Base-by-base conservation (phyloP, 148 eudicot species). In the Vaccinium darrowii region DNA sequence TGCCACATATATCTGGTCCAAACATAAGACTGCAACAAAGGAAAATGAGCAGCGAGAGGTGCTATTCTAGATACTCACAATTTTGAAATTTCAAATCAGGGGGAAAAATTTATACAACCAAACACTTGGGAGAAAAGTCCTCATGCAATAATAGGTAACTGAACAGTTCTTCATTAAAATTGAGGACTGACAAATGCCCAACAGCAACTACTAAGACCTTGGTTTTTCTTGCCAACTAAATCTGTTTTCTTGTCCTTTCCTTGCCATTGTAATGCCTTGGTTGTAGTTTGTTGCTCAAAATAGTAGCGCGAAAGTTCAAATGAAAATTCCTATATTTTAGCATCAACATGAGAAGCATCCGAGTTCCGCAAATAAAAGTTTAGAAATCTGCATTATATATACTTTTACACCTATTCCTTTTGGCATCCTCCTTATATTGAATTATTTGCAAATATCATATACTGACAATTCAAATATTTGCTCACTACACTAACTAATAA, bases 1-100 rank as follows among this genome's bases (percentile, higher is more conserved):
- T 87, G 90, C 99, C 97, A 87, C 99, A 96, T 82, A 96, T 86
- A 88, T 96, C 99, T 18, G 99, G 99, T 85, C 99, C 99, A 87
- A 96, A 93, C 99, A 96, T 96, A 85, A 96, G 69, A 84, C 99
- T 96, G 98, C 88, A 75, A 89, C 52, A 72, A 79, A 21, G 21
- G 81, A 54, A 80, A 81, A 77, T 15, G n/a, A 60, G 75, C 43
- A 47, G 36, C 19, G 23, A 83, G 15, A 23, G 30, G 5, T 21
- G 23, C 21, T n/a, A 47, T 14, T 15, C 3, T 11, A 3, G 19
- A 39, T 1, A 52, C 72, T 21, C 15, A 54, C 5, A n/a, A 53
- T 47, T 3, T 79, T 8, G 51, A 33, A 2, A 13, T n/a, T 8
- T 23, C n/a, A 50, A 50, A 25, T 27, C 60, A 21, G 77, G 5